Base-by-base conservation (phyloP, 805 yeast species). In the Barnettozyma sucrosica region DNA sequence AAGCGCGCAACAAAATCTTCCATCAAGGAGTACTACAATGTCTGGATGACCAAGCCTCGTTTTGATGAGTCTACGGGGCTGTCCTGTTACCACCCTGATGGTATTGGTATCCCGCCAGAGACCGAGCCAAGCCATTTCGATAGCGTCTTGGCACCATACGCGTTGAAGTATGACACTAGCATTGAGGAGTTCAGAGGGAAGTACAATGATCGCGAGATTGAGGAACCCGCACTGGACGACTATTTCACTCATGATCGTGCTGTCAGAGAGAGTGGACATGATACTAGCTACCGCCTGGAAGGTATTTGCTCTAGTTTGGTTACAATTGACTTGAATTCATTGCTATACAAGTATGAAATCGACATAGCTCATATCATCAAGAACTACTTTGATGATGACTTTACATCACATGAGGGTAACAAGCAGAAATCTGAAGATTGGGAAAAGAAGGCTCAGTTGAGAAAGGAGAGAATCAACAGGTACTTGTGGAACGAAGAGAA, bases 181-280 rank as follows among this genome's bases (percentile, higher is more conserved):
- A 63, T 83, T 43, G 83, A 79, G 39, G 83, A 81, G 41, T 88
- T 89, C 62, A 79, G 83, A 52, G 66, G 74, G 40, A 71, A 74
- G 58, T 93, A 92, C 68, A 89, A 90, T 58, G 64, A 69, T 36
- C 83, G 84, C 4, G 65, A 70, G 44, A 72, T 92, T 18, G 50
- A 67, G 4, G 97, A 88, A 59, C 95, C 96, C 1, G 80, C 72
- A n/a, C 71, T 92, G 50, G 98, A 93, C 59, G 89, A 80, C 52
- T 92, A 87, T 63, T 87, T 92, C 63, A 65, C 86, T 43, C 96
- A 92, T 61, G 99, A 92, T 64, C 74, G 97, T 49, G 97, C 95
- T 1, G 95, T 92, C 10, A 78, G 99, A 62, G 99, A 92, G 66
- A 83, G 93, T 28, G 99, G 99, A 1, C 98, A 93, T 63, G 99